Conservation (phyloP, 225 moss, liverwort and hornwort species). For the Straminergon stramineum region DNA sequence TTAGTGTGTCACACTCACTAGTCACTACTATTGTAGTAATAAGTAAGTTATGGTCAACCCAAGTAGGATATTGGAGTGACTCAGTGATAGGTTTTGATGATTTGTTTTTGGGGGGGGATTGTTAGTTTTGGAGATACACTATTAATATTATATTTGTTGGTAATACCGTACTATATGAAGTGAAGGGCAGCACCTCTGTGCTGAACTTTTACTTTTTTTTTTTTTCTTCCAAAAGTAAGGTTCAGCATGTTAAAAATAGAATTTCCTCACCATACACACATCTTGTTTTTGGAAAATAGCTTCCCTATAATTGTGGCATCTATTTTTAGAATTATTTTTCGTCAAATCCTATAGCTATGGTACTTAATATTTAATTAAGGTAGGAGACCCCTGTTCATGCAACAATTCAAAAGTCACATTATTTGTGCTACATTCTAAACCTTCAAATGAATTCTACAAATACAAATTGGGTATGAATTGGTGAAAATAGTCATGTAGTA, state of each 20-base stretch:
- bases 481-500: neutral
- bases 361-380: too few relatives aligned
- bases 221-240: neutral
- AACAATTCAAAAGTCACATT: neutral
- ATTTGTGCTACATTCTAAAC: neutral
- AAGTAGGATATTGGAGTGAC: neutral
- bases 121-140: neutral
- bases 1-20: neutral
- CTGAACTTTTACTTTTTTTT: neutral
- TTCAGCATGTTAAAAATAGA: neutral
- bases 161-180: neutral
- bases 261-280: accelerated
- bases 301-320: neutral
- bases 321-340: neutral
- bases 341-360: accelerated
- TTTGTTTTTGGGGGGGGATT: neutral
- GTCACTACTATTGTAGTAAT: neutral
- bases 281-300: too few relatives aligned
- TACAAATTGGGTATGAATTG: neutral
- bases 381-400: accelerated
- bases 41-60: neutral
- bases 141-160: too few relatives aligned
- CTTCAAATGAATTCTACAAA: neutral
- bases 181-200: neutral
- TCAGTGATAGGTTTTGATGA: neutral